Percentiles rank a stretch among this genome's conserved stretches.
phyloP scores from a whole-genome alignment of 495 filamentous ascomycete genomes.

The Podospora comata region DNA sequence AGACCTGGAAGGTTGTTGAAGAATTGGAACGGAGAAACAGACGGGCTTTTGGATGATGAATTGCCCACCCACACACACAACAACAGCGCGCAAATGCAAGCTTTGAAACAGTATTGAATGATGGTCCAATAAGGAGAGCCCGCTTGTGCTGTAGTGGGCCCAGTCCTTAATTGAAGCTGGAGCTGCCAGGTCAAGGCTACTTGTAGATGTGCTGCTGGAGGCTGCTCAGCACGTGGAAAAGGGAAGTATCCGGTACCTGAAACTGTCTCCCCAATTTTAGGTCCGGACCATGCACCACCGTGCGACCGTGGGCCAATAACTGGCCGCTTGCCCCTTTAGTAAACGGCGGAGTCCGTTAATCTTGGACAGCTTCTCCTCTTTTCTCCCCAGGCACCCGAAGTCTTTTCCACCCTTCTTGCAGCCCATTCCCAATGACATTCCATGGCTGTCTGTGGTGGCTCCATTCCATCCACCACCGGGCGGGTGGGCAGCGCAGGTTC shows the following conservation, averaged over 20 bases:
- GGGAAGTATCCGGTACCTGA: constrained; percentile 20
- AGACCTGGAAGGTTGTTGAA: neutral
- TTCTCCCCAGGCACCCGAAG: neutral
- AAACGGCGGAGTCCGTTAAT: constrained; percentile 2
- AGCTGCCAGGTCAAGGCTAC: constrained; percentile 15
- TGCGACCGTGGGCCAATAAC: constrained; percentile 11
- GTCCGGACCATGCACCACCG: constrained; percentile 30
- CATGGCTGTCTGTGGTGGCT: neutral
- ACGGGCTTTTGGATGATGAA: too few relatives aligned
- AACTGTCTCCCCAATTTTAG: constrained; percentile 20
- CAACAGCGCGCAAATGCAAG: too few relatives aligned
- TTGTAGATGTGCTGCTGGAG: neutral
- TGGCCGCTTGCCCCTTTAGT: constrained; percentile 29
- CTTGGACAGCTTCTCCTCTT: neutral
- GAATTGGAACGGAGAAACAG: neutral
- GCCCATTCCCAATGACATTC: neutral
- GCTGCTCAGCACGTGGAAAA: neutral
- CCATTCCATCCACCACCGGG: neutral
- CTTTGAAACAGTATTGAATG: neutral
- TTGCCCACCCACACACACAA: too few relatives aligned
- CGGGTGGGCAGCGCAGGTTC: neutral
- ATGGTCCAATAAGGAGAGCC: neutral
- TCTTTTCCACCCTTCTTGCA: neutral
- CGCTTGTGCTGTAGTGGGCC: neutral
- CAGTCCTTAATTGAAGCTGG: neutral